phyloP scores from a whole-genome alignment of 2,329 filamentous ascomycete species.

The Byssothecium circinans region DNA sequence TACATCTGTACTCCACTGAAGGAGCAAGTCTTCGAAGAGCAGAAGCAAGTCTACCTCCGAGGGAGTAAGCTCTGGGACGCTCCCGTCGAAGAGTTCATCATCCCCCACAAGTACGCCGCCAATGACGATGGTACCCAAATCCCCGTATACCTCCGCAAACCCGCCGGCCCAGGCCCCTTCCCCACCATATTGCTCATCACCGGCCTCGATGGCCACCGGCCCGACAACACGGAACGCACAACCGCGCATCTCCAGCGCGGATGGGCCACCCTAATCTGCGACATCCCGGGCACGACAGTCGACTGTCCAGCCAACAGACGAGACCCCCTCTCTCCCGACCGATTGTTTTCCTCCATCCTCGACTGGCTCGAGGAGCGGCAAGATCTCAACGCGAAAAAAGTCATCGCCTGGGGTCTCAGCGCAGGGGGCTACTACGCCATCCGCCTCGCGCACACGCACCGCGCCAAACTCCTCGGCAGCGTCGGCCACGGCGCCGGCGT shows the following conservation, averaged over 20 bases:
- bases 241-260: slow-evolving; percentile 51
- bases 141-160: slow-evolving; percentile 66
- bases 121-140: slow-evolving; percentile 58
- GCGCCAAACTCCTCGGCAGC: slow-evolving; percentile 49
- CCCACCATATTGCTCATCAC: slow-evolving; percentile 59
- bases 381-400: slow-evolving; percentile 50
- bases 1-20: slow-evolving; percentile 54
- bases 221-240: slow-evolving; percentile 50
- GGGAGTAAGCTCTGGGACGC: slow-evolving; percentile 50
- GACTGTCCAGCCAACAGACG: slow-evolving; percentile 55
- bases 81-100: slow-evolving; percentile 61
- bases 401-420: slow-evolving; percentile 58
- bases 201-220: slow-evolving; percentile 61
- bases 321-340: slow-evolving; percentile 54
- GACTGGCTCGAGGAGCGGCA: slow-evolving; percentile 52
- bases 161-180: slow-evolving; percentile 45
- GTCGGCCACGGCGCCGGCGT: slow-evolving; percentile 59
- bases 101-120: slow-evolving; percentile 58
- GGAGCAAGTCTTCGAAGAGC: slow-evolving; percentile 63
- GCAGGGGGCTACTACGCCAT: slow-evolving; percentile 63
- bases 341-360: slow-evolving; percentile 56
- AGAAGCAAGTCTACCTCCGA: slow-evolving; percentile 65
- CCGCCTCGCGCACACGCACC: slow-evolving; percentile 59
- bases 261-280: slow-evolving; percentile 54
- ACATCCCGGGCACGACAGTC: slow-evolving; percentile 59